Percentiles rank a stretch among this genome's conserved stretches.
These are phyloP conservation scores for Daedalea quercina DNA, from an alignment of 768 basidiomycete genomes.

Conservation along the genomic window DNA sequence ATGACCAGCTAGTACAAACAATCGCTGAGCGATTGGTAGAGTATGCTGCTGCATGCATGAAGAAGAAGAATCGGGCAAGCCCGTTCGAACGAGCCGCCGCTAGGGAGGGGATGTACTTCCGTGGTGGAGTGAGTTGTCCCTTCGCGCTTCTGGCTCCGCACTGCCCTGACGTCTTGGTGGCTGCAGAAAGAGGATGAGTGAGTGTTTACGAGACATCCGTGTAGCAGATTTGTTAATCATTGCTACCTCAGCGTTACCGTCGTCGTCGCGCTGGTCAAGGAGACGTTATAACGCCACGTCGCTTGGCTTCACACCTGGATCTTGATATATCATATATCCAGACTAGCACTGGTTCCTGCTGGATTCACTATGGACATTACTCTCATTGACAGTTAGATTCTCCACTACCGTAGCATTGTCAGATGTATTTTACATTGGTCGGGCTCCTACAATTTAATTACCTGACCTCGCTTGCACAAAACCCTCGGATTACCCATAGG, in stretches of 20 bases:
- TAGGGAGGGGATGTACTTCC: constrained; percentile 55
- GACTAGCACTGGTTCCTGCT: no score
- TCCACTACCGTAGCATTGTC: not conserved
- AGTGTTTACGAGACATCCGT: no score
- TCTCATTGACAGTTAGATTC: not conserved
- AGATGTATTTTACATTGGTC: not conserved
- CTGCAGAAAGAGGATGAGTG: constrained; percentile 77
- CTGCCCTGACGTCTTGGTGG: constrained; percentile 2
- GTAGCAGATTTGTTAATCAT: constrained; percentile 7
- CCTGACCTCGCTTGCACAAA: no score
- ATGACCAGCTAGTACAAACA: constrained; percentile 55
- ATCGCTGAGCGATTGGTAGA: constrained; percentile 72
- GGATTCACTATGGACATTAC: not conserved
- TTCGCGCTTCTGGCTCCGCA: not conserved
- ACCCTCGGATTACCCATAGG: no score
- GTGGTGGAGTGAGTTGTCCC: constrained; percentile 61
- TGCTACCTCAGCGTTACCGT: constrained; percentile 53
- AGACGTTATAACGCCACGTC: constrained; percentile 28
- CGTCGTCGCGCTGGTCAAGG: constrained; percentile 60
- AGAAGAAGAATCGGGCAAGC: constrained; percentile 51
- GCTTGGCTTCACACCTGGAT: not conserved
- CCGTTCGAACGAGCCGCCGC: constrained; percentile 73
- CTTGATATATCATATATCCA: not conserved
- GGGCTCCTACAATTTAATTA: no score
- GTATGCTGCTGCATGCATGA: constrained; percentile 67